Base-by-base conservation (phyloP, 106 monocot species). In the Platanthera zijinensis region DNA sequence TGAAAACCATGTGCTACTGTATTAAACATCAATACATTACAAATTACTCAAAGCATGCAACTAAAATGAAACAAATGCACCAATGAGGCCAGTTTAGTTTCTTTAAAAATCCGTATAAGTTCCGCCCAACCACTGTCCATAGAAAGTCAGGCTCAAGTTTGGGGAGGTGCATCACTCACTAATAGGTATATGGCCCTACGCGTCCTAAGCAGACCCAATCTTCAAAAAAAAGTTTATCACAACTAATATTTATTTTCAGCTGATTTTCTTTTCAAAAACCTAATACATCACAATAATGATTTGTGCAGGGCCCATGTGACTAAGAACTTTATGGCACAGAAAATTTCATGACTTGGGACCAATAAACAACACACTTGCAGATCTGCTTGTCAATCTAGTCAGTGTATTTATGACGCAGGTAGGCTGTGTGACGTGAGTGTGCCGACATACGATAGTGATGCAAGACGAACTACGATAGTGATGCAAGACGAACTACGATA, bases 1-100 rank as follows among this genome's bases (percentile, higher is more conserved):
- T 99, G 83, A 77, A 82, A 84, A 70, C 51, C 9, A 57, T 52
- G 39, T 63, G n/a, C 50, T 54, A 71, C 7, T 39, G 28, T 64
- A 78, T 46, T 75, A 74, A 70, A 48, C 18, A n/a, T 15, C 13
- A 70, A 70, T 11, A 66, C 12, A 32, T 11, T 66, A 66, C 66
- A 66, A 30, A 66, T 30, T 30, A 66, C 32, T 32, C 66, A 32
- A 30, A 66, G 64, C 15, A 28, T 25, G 30, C 32, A 66, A 48
- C 45, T 67, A 67, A 67, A 70, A 48, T 70, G 15, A 47, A 69
- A 9, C 45, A 47, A 69, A 19, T 69, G 39, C 71, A 50, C 6
- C 5, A 45, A 51, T n/a, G 51, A 72, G 21, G 21, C 49, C 49
- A 50, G 11, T 2, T 51, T 50, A 21, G 17, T 28, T 66, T 66